A percentile compares a stretch with the other conserved stretches of the same genome.
phyloP scores from a whole-genome alignment of 129 eudicot species.

The Deinandra increscens region DNA sequence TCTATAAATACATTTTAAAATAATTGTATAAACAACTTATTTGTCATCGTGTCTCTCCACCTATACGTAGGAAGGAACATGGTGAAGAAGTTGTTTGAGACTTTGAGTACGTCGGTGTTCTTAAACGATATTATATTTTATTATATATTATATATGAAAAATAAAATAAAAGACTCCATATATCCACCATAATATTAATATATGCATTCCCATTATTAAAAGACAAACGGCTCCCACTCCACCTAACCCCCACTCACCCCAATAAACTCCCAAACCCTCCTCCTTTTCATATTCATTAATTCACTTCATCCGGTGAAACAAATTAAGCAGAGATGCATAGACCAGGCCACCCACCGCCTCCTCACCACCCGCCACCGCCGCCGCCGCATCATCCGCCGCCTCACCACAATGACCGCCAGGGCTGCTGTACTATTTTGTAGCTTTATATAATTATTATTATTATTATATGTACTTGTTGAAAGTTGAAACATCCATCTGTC shows the following conservation, averaged over 20 bases:
- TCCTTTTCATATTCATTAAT: neutral
- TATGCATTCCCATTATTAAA: no score
- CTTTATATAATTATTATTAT: constrained; percentile 6
- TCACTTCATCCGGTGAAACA: neutral
- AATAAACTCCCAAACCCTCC: constrained; percentile 4
- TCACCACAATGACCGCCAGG: constrained; percentile 11
- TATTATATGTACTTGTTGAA: neutral
- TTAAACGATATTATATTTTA: no score
- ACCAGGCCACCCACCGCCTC: constrained; percentile 13
- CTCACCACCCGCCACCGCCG: neutral
- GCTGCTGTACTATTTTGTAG: constrained; percentile 26
- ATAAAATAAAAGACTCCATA: no score
- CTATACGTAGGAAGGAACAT: no score
- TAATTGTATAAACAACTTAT: no score
- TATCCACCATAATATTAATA: no score
- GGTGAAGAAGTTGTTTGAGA: no score
- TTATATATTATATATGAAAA: no score
- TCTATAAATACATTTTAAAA: no score
- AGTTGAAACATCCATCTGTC: neutral
- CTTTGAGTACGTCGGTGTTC: no score
- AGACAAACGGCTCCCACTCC: no score
- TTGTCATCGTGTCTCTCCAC: no score
- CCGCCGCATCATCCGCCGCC: constrained; percentile 5
- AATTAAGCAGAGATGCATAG: neutral
- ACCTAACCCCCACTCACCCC: neutral